Conservation (phyloP, 495 filamentous ascomycete species). For the Gamarada debralockiae region DNA sequence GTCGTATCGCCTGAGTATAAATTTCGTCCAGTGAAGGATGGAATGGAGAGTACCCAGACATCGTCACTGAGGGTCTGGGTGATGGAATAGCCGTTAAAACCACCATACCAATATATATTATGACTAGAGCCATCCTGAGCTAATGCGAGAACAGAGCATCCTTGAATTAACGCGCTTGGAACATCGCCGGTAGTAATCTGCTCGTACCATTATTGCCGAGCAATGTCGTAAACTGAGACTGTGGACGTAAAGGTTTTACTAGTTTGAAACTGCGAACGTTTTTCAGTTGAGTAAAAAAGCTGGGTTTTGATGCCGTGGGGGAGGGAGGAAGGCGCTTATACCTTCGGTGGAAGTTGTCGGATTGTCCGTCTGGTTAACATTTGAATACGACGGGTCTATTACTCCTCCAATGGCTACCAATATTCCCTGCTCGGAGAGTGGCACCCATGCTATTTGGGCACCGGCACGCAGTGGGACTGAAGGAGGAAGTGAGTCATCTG, state of each 20-base stretch:
- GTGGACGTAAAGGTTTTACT: constrained; percentile 60
- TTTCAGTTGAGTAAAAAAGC: not conserved
- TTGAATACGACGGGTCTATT: constrained; percentile 41
- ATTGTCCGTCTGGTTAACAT: constrained; percentile 7
- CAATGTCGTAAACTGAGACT: constrained; percentile 66
- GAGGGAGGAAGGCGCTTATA: constrained; percentile 29
- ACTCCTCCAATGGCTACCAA: constrained; percentile 67
- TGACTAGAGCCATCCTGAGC: constrained; percentile 58
- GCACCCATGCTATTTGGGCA: constrained; percentile 68
- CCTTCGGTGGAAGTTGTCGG: constrained; percentile 38
- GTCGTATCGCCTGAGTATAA: constrained; percentile 40
- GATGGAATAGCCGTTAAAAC: constrained; percentile 44
- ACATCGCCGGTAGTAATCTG: constrained; percentile 56
- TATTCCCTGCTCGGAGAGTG: constrained; percentile 57
- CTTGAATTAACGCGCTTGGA: constrained; percentile 51
- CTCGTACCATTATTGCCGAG: constrained; percentile 50
- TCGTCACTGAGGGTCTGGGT: constrained; percentile 48
- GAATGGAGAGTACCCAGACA: constrained; percentile 73
- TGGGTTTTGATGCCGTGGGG: too few species aligned
- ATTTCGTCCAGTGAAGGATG: constrained; percentile 70
- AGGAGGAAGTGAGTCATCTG: constrained; percentile 49
- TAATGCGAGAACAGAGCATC: constrained; percentile 62
- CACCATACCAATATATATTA: constrained; percentile 77
- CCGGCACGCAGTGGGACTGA: constrained; percentile 51
- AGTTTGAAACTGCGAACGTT: constrained; percentile 21